These are phyloP conservation scores for Batkoa obscura DNA, from an alignment of 371 early-diverging fungal genomes.

Conservation along the genomic window DNA sequence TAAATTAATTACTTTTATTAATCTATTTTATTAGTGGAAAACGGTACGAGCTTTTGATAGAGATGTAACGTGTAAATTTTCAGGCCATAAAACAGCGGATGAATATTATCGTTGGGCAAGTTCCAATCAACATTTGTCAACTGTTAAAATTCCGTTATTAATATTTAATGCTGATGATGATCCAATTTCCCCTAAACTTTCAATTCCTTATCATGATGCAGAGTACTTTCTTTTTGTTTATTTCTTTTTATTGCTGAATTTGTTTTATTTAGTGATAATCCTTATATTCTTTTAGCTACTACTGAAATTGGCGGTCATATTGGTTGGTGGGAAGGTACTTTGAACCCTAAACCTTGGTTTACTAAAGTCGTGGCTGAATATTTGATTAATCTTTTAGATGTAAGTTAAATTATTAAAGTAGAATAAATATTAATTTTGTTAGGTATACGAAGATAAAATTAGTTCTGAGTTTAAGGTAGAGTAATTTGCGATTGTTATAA, in stretches of 20 bases:
- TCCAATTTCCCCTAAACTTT: slow-evolving; percentile 51
- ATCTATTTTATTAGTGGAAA: background rate
- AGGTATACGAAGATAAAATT: background rate
- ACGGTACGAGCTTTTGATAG: slow-evolving; percentile 63
- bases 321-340: slow-evolving; percentile 68
- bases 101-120: slow-evolving; percentile 73
- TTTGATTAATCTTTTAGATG: slow-evolving; percentile 11
- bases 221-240: slow-evolving; percentile 7
- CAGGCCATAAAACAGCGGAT: slow-evolving; percentile 52
- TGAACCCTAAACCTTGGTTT: slow-evolving; percentile 33
- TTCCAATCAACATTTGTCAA: slow-evolving; percentile 44
- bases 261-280: slow-evolving; percentile 31
- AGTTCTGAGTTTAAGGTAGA: background rate
- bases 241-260: background rate
- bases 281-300: slow-evolving; percentile 65
- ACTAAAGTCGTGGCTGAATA: slow-evolving; percentile 45
- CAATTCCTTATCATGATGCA: slow-evolving; percentile 59
- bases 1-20: background rate
- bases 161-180: slow-evolving; percentile 82
- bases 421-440: background rate
- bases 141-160: slow-evolving; percentile 54
- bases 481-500: background rate
- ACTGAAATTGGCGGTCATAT: slow-evolving; percentile 83
- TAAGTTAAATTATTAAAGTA: background rate
- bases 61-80: slow-evolving; percentile 39